Base-by-base conservation (phyloP, 1,284 basidiomycete genomes). In the Malassezia yamatoensis region DNA sequence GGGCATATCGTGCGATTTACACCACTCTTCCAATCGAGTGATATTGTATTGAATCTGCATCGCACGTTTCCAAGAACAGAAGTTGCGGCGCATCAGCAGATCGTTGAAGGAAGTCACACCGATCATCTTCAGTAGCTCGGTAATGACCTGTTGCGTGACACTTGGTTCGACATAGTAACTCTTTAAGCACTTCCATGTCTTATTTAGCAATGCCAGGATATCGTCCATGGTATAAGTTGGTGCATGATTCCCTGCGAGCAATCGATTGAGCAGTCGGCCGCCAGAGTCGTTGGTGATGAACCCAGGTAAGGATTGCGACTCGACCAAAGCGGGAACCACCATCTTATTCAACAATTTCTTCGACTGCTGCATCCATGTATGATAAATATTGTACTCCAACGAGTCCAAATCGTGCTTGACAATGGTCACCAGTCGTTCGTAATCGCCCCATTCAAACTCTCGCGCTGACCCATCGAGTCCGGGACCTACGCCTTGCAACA, bases 201-300 rank as follows among this genome's bases (percentile, higher is more conserved):
- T 93, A 81, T 96, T 98, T 64, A 99, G 79, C 58, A 99, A 79
- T 76, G 90, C 93, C 57, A 99, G 79, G 57, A 99, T 93, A 74
- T 99, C 93, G 77, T 99, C 94, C 93, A 98, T 98, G 72, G 85
- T 90, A 75, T 83, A 90, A n/a, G 90, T 87, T 1, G 94, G 94
- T 42, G 85, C 82, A 46, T 80, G 83, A 74, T 85, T 88, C 44
- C 85, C 81, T 16, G 65, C 64, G 45, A 98, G 81, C 62, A 98
- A 81, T 18, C 93, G 85, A 74, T 90, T 91, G 80, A 98, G 94
- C 68, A 99, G 79, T 48, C 91, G 83, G 39, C 90, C 90, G 39
- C 85, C 85, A 32, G 89, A 87, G 68, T 98, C 94, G 56, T 85
- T 90, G 16, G 90, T 94, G 47, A 93, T 93, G 78, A 99, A 98